Base-by-base conservation (phyloP, 805 yeast species). In the Schizosaccharomyces cryophilus region DNA sequence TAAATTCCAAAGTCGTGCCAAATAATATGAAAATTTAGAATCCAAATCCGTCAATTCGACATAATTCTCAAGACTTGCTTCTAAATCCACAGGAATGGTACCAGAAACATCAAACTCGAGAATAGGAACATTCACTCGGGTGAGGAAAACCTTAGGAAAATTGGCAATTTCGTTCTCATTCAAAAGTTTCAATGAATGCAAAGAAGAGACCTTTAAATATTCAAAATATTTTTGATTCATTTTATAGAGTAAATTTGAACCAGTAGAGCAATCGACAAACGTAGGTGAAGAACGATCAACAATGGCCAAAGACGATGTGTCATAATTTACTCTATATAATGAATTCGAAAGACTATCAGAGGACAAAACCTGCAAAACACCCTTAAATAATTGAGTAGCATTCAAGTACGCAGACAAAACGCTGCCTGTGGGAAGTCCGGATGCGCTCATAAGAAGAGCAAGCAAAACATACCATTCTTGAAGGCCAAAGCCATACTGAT, bases 361-460 rank as follows among this genome's bases (percentile, higher is more conserved):
- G 38, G 56, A 21, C 2, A 51, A n/a, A 68, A 84, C 89, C 66
- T 81, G 81, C 62, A 93, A 76, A 1, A 86, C 81, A 69, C 95
- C 96, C 69, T 87, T 89, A 75, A 93, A 93, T 60, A 93, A 74
- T 73, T 93, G 98, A 69, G 88, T 93, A 26, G 94, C 84, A 2
- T 95, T 87, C 70, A 85, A 90, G 0, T 97, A 98, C 66, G 83
- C 84, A 47, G 88, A 71, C 61, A 93, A 74, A 29, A 87, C 82
- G 45, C 48, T 42, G 66, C 83, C 84, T 15, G 94, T 93, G 65
- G 75, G 77, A 5, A 73, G 70, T 66, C 94, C 94, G 6, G 74
- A 74, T 66, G 96, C 96, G 64, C 82, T 81, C 54, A 93, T 73
- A 61, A 93, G 73, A 1, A 88, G 84, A 54, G 95, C 83, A 82